These are phyloP conservation scores for Teratosphaeriaceae sp. DNA, from an alignment of 2,329 filamentous ascomycete genomes.

Conservation along the genomic window DNA sequence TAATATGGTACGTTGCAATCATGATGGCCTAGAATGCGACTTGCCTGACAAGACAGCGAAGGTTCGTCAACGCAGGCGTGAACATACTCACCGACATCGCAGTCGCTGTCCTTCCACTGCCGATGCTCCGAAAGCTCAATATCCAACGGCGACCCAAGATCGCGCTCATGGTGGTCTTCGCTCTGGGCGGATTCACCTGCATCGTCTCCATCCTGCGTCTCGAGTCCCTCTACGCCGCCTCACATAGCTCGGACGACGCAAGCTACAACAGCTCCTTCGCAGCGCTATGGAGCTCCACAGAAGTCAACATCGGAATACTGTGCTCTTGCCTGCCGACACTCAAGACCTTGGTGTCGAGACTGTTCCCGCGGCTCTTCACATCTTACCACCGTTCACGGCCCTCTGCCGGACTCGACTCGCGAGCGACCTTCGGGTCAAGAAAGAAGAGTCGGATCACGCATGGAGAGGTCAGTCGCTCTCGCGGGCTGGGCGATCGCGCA, in stretches of 20 bases:
- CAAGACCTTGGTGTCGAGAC: slow-evolving; percentile 31
- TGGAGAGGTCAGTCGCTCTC: neutral
- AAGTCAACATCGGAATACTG: slow-evolving; percentile 31
- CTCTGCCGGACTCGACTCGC: neutral
- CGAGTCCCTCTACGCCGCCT: slow-evolving; percentile 22
- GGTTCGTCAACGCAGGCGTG: slow-evolving; percentile 31
- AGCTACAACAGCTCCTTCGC: slow-evolving; percentile 27
- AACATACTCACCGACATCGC: slow-evolving; percentile 33
- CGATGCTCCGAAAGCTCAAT: slow-evolving; percentile 28
- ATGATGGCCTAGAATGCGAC: too few species aligned
- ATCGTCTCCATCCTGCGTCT: slow-evolving; percentile 28
- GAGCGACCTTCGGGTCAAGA: slow-evolving; percentile 3
- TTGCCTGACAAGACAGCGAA: too few species aligned
- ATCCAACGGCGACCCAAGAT: slow-evolving; percentile 27
- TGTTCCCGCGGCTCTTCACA: slow-evolving; percentile 29
- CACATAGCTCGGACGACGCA: slow-evolving; percentile 17
- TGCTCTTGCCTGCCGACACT: slow-evolving; percentile 32
- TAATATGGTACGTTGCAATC: slow-evolving; percentile 39
- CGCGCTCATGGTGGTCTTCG: slow-evolving; percentile 30
- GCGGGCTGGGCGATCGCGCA: neutral
- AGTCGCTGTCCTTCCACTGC: slow-evolving; percentile 29
- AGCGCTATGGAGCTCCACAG: slow-evolving; percentile 31
- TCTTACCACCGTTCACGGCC: neutral
- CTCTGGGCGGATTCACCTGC: slow-evolving; percentile 28
- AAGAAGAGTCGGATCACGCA: neutral